phyloP scores from a whole-genome alignment of 2,329 filamentous ascomycete species.

The Sclerotinia subarctica region DNA sequence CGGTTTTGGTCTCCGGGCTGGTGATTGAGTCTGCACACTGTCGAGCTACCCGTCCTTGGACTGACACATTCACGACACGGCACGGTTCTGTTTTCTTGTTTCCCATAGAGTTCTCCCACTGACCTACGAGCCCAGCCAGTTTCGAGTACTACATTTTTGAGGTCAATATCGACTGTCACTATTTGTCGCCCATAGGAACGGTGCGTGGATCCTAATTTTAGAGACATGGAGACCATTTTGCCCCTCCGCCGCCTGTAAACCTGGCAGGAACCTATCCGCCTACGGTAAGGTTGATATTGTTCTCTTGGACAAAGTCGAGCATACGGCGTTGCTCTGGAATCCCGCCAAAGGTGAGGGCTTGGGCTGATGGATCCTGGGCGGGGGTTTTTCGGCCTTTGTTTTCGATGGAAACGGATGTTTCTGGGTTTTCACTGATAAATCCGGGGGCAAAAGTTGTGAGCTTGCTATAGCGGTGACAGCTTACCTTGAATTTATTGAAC shows the following conservation, averaged over 20 bases:
- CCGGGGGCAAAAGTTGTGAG: slow-evolving; percentile 17
- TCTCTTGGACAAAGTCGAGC: slow-evolving; percentile 38
- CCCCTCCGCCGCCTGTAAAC: slow-evolving; percentile 38
- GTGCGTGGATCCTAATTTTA: slow-evolving; percentile 36
- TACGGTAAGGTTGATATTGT: slow-evolving; percentile 33
- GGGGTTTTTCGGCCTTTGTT: slow-evolving; percentile 7
- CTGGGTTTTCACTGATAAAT: slow-evolving; percentile 16
- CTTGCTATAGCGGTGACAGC: slow-evolving; percentile 10
- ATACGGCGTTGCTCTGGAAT: slow-evolving; percentile 33
- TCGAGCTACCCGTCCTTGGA: slow-evolving; percentile 17
- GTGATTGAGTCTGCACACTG: slow-evolving; percentile 19
- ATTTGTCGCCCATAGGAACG: slow-evolving; percentile 36
- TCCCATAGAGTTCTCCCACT: slow-evolving; percentile 27
- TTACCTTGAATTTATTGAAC: slow-evolving; percentile 15
- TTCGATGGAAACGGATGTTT: slow-evolving; percentile 4
- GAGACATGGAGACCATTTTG: slow-evolving; percentile 40
- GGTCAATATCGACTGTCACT: slow-evolving; percentile 26
- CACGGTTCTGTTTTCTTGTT: slow-evolving; percentile 26
- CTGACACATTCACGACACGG: slow-evolving; percentile 14
- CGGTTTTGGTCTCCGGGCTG: slow-evolving; percentile 4
- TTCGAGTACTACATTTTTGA: slow-evolving; percentile 23
- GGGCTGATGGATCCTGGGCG: background rate
- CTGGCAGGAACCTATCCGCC: slow-evolving; percentile 41
- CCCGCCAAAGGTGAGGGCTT: slow-evolving; percentile 9
- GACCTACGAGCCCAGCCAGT: slow-evolving; percentile 19